Percentiles rank a stretch among this genome's conserved stretches.
These are phyloP conservation scores for Rhypophila decipiens DNA, from an alignment of 495 filamentous ascomycete species.

Conservation along the genomic window DNA sequence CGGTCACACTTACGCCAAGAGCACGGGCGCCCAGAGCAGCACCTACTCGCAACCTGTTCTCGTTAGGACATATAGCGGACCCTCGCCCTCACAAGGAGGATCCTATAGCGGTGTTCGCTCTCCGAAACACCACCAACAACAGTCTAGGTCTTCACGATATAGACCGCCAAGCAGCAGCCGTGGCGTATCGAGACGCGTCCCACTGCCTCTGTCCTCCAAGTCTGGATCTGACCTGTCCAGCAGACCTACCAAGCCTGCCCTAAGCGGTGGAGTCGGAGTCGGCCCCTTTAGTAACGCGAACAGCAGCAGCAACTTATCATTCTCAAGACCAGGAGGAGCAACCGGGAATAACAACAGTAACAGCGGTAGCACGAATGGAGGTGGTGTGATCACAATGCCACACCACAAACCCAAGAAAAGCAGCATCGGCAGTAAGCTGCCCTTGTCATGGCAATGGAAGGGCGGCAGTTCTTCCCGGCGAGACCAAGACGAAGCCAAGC, in stretches of 20 bases:
- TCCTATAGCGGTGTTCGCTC: constrained; percentile 9
- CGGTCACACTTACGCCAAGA: constrained; percentile 35
- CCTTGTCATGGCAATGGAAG: constrained; percentile 19
- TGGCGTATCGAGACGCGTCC: constrained; percentile 21
- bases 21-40: constrained; percentile 41
- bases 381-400: constrained; percentile 21
- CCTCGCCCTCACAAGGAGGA: constrained; percentile 19
- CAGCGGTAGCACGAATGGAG: neutral
- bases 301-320: neutral
- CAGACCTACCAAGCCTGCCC: constrained; percentile 15
- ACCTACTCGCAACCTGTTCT: constrained; percentile 52
- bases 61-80: constrained; percentile 47
- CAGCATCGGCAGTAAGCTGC: constrained; percentile 13
- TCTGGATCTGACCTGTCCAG: constrained; percentile 11
- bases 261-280: constrained; percentile 9
- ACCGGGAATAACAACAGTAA: constrained; percentile 3
- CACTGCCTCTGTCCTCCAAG: constrained; percentile 15
- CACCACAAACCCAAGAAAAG: constrained; percentile 25
- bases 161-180: constrained; percentile 20
- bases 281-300: constrained; percentile 14
- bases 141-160: constrained; percentile 9
- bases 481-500: constrained; percentile 20
- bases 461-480: constrained; percentile 8
- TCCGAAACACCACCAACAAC: neutral
- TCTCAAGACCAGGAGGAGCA: neutral